These are phyloP conservation scores for Endoconidiophora polonica DNA, from an alignment of 2,329 filamentous ascomycete genomes.

Conservation along the genomic window DNA sequence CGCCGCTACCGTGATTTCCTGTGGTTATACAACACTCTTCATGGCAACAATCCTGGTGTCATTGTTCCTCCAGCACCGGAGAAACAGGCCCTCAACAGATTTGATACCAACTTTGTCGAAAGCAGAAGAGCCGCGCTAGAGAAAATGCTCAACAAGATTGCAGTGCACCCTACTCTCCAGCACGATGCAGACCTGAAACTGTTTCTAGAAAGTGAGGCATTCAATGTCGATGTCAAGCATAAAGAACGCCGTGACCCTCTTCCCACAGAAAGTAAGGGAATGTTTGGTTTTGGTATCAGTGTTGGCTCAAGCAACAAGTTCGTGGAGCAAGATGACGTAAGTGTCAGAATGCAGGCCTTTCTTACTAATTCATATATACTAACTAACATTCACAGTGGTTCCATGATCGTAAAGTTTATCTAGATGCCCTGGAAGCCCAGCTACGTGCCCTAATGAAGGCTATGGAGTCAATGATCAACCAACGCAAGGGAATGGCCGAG, in stretches of 20 bases:
- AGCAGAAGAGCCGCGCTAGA: slow-evolving; percentile 78
- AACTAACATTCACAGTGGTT: slow-evolving; percentile 53
- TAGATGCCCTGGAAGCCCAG: slow-evolving; percentile 85
- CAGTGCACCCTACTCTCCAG: slow-evolving; percentile 74
- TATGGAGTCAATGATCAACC: slow-evolving; percentile 79
- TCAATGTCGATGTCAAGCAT: slow-evolving; percentile 94
- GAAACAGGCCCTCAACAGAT: slow-evolving; percentile 92
- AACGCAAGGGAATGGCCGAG: slow-evolving; percentile 86
- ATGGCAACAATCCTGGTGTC: slow-evolving; percentile 85
- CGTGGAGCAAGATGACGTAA: slow-evolving; percentile 88
- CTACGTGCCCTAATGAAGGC: slow-evolving; percentile 81
- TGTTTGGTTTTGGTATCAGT: slow-evolving; percentile 62
- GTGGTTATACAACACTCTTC: slow-evolving; percentile 91
- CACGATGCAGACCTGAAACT: slow-evolving; percentile 89
- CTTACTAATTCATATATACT: not conserved
- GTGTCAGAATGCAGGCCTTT: slow-evolving; percentile 19
- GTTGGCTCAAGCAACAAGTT: slow-evolving; percentile 74
- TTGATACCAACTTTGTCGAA: slow-evolving; percentile 94
- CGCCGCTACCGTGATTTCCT: slow-evolving; percentile 91
- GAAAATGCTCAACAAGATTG: slow-evolving; percentile 95
- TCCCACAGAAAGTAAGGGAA: slow-evolving; percentile 77
- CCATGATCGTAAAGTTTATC: slow-evolving; percentile 85
- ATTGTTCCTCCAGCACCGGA: slow-evolving; percentile 92
- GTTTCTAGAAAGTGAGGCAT: slow-evolving; percentile 89
- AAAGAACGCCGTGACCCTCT: slow-evolving; percentile 83